Conservation (phyloP, 2,329 filamentous ascomycete species). For the Purpureocillium lavendulum region DNA sequence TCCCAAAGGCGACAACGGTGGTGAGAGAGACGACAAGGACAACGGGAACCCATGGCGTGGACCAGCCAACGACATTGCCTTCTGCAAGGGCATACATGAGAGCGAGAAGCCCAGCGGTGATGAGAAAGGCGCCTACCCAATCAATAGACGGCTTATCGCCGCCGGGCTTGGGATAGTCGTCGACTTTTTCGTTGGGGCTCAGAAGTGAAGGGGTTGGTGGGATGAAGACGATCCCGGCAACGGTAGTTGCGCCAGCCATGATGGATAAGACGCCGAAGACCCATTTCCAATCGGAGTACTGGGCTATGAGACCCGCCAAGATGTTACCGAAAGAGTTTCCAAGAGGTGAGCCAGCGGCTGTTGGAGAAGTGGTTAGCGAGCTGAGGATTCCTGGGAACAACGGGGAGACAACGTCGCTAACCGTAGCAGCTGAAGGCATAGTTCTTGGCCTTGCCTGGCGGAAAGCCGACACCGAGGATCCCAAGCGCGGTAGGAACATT, state of each 20-base stretch:
- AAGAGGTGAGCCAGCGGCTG: slow-evolving; percentile 54
- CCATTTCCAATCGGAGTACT: slow-evolving; percentile 58
- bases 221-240: slow-evolving; percentile 51
- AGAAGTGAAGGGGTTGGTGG: slow-evolving; percentile 32
- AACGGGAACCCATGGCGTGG: slow-evolving; percentile 50
- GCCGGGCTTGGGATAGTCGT: slow-evolving; percentile 22
- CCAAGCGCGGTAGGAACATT: slow-evolving; percentile 66
- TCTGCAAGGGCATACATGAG: slow-evolving; percentile 61
- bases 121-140: slow-evolving; percentile 56
- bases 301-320: slow-evolving; percentile 52
- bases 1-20: slow-evolving; percentile 46
- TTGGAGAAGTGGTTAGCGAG: not conserved
- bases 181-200: slow-evolving; percentile 13
- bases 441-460: slow-evolving; percentile 60
- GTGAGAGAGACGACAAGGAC: slow-evolving; percentile 51
- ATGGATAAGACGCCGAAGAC: slow-evolving; percentile 59
- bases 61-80: slow-evolving; percentile 62
- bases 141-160: slow-evolving; percentile 38
- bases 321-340: slow-evolving; percentile 59
- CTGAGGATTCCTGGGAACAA: not conserved
- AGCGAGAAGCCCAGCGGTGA: slow-evolving; percentile 53
- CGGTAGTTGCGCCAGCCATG: slow-evolving; percentile 46
- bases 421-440: slow-evolving; percentile 60
- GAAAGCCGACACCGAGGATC: slow-evolving; percentile 59
- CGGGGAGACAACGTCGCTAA: too few relatives aligned